Conservation (phyloP, 1,284 basidiomycete genomes). For the Trichosporon sp. region DNA sequence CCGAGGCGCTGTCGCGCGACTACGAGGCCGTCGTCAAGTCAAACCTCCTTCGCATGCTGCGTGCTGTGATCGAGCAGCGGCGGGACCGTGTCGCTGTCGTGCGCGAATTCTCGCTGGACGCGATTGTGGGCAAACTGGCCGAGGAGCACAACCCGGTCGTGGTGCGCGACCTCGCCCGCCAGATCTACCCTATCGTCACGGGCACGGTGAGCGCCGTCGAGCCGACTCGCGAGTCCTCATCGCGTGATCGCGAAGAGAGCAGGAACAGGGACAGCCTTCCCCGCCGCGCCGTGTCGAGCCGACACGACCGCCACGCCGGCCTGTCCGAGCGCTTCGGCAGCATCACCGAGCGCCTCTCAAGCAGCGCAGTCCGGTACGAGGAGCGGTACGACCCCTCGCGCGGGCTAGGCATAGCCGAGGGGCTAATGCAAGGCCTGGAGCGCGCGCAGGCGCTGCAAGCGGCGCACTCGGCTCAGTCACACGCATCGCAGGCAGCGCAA, state of each 20-base stretch:
- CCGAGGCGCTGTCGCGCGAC: slow-evolving; percentile 69
- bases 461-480: background rate
- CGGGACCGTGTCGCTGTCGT: slow-evolving; percentile 77
- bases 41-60: slow-evolving; percentile 78
- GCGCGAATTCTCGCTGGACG: slow-evolving; percentile 67
- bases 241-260: background rate
- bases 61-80: slow-evolving; percentile 79
- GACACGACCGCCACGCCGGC: background rate
- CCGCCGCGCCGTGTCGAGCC: background rate
- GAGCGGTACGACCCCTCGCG: background rate
- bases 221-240: background rate
- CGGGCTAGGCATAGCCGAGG: background rate
- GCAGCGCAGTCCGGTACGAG: background rate
- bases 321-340: background rate
- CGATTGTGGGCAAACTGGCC: slow-evolving; percentile 70
- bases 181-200: slow-evolving; percentile 32
- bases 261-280: background rate
- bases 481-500: background rate
- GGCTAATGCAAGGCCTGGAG: background rate
- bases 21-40: slow-evolving; percentile 80
- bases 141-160: slow-evolving; percentile 79
- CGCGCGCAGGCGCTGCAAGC: background rate
- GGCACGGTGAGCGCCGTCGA: too few relatives aligned
- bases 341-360: background rate
- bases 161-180: slow-evolving; percentile 61